Evolutionary conservation across 2,329 filamentous ascomycete species (phyloP), one percentile per base, ranked within the genome.

Genomic region (Colletotrichum magnum): DNA sequence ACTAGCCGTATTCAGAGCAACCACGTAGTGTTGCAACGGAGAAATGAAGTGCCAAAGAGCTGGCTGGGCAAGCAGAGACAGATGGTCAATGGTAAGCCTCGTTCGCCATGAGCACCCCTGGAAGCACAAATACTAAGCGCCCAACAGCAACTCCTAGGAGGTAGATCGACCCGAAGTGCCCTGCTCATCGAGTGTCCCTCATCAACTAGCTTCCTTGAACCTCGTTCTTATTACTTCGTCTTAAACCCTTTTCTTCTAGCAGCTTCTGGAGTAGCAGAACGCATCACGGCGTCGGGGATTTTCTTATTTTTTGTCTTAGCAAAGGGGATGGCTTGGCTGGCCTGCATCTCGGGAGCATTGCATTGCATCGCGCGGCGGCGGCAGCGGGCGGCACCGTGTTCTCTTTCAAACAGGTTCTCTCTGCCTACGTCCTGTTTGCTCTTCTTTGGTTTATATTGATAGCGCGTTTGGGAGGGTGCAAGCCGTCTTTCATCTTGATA

Each of bases 11-110:
- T 97, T 73, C 93, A 96, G 81, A 94, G 92, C 82, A 95, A 95
- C 78, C 93, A 93, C 71, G 91, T 95, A 50, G 89, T 93, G 63
- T 81, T 97, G 71, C 92, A 94, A 77, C 85, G 94, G 73, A 87
- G 92, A 73, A 89, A 89, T 74, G 93, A 95, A 74, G 88, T 88
- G 73, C 92, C 93, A 15, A 92, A 90, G 80, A 95, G 93, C 81
- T 97, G 93, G 93, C 82, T 97, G 74, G 93, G 93, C 76, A 94
- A 93, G 84, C 93, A 96, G 85, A 88, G 93, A 77, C 88, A 90
- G 77, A 85, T 90, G 84, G 88, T 92, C 73, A 90, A 91, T 79
- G 86, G 85, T 88, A 63, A 74, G 82, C 32, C 13, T 21, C 45
- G n/a, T 12, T 32, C 41, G 41, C 48, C 74, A 41, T 9, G 41